phyloP scores from a whole-genome alignment of 108 stramenopile genomes.

The Nitzschia putrida region DNA sequence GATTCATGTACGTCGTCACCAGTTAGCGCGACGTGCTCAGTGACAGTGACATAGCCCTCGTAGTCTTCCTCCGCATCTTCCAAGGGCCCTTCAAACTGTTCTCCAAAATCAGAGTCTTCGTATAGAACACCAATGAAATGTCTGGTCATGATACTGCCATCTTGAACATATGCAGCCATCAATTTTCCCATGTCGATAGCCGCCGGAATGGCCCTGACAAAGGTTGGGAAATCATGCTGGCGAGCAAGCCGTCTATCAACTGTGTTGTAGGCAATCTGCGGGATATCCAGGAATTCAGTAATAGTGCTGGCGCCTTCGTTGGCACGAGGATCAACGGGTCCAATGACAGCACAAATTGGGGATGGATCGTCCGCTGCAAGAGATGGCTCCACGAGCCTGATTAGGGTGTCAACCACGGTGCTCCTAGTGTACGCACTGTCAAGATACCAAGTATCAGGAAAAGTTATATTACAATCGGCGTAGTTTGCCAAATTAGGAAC shows the following conservation, averaged over 20 bases:
- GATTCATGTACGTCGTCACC: conserved; percentile 8
- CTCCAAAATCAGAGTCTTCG: conserved; percentile 22
- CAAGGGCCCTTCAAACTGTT: conserved; percentile 19
- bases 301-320: conserved; percentile 13
- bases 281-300: conserved; percentile 19
- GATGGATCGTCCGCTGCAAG: neutral
- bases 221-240: conserved; percentile 13
- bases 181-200: neutral
- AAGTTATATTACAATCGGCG: conserved; percentile 10
- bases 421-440: conserved; percentile 14
- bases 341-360: conserved; percentile 28
- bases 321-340: conserved; percentile 10
- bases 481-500: conserved; percentile 1
- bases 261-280: conserved; percentile 25
- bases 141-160: neutral
- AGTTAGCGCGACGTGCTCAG: neutral
- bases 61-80: conserved; percentile 20
- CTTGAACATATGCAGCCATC: conserved; percentile 1
- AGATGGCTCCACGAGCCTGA: neutral
- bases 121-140: conserved; percentile 18
- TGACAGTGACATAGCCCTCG: conserved; percentile 1
- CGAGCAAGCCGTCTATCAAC: conserved; percentile 15
- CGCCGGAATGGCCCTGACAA: conserved; percentile 13
- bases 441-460: conserved; percentile 16
- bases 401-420: conserved; percentile 4